Conservation (phyloP, 2,329 filamentous ascomycete species). For the Allantophomopsis cytisporea region DNA sequence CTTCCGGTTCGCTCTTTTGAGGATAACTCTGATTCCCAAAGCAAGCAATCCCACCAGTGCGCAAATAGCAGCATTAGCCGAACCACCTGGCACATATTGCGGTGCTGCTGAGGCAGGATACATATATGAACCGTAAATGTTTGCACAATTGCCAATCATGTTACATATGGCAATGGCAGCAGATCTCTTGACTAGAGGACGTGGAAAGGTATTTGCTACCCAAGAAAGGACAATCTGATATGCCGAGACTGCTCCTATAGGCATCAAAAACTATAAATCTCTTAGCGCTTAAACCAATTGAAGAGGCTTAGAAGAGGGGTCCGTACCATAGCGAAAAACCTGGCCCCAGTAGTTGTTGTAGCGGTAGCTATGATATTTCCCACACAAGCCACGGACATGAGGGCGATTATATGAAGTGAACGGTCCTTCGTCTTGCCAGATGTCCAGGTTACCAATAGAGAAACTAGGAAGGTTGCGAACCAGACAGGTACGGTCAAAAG, state of each 20-base stretch:
- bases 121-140: conserved; percentile 19
- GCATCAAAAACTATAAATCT: conserved; percentile 4
- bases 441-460: conserved; percentile 37
- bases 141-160: conserved; percentile 8
- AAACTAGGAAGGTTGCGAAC: conserved; percentile 39
- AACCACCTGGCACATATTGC: conserved; percentile 6
- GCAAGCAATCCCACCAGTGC: conserved; percentile 2
- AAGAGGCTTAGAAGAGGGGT: background rate
- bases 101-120: conserved; percentile 19
- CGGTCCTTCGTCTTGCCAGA: conserved; percentile 39
- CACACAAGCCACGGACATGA: conserved; percentile 35
- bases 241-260: conserved; percentile 5
- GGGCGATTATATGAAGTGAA: conserved; percentile 37
- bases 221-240: conserved; percentile 9
- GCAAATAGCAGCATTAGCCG: conserved; percentile 5
- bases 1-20: conserved; percentile 5
- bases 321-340: conserved; percentile 41
- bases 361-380: conserved; percentile 42
- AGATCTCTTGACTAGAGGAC: conserved; percentile 9
- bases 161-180: conserved; percentile 10
- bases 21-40: conserved; percentile 2
- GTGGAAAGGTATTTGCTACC: conserved; percentile 7
- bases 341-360: conserved; percentile 32
- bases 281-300: background rate
- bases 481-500: conserved; percentile 32